A percentile compares a stretch with the other conserved stretches of the same genome.
Conservation (phyloP, 1,284 basidiomycete species). For the Pholiota adiposa region DNA sequence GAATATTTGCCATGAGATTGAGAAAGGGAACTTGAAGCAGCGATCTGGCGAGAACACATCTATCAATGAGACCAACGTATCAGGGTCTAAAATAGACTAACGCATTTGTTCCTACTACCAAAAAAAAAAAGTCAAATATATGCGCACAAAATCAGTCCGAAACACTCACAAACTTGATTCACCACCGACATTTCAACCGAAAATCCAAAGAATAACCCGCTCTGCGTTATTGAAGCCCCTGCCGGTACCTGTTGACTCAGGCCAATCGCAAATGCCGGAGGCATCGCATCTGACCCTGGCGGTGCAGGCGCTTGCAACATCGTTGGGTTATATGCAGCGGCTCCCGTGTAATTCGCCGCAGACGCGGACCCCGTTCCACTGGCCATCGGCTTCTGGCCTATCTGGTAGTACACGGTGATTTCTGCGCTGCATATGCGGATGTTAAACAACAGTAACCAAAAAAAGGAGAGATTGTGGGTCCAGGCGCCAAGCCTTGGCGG, state of each 20-base stretch:
- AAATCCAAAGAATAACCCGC: slow-evolving; percentile 70
- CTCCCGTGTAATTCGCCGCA: not conserved
- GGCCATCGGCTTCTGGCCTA: not conserved
- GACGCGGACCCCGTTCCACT: not conserved
- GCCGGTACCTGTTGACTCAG: slow-evolving; percentile 41
- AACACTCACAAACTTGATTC: slow-evolving; percentile 59
- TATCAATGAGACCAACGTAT: not conserved
- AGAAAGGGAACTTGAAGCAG: slow-evolving; percentile 67
- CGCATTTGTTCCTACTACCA: slow-evolving; percentile 57
- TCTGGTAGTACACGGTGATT: not conserved
- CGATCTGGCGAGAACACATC: slow-evolving; percentile 34
- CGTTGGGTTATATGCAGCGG: slow-evolving; percentile 44
- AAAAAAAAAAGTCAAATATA: not conserved
- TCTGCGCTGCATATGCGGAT: not conserved
- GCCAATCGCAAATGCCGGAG: slow-evolving; percentile 43
- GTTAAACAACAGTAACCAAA: not conserved
- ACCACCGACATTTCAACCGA: slow-evolving; percentile 78
- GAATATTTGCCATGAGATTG: slow-evolving; percentile 73
- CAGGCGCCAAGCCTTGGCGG: not conserved
- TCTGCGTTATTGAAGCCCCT: slow-evolving; percentile 53
- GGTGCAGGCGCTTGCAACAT: slow-evolving; percentile 45
- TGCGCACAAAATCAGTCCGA: slow-evolving; percentile 5
- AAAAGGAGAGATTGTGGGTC: not conserved
- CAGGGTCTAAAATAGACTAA: slow-evolving; percentile 28
- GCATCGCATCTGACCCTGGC: slow-evolving; percentile 41